Evolutionary conservation across 106 monocot genomes (phyloP).

Genomic region (Phalaenopsis equestris): DNA sequence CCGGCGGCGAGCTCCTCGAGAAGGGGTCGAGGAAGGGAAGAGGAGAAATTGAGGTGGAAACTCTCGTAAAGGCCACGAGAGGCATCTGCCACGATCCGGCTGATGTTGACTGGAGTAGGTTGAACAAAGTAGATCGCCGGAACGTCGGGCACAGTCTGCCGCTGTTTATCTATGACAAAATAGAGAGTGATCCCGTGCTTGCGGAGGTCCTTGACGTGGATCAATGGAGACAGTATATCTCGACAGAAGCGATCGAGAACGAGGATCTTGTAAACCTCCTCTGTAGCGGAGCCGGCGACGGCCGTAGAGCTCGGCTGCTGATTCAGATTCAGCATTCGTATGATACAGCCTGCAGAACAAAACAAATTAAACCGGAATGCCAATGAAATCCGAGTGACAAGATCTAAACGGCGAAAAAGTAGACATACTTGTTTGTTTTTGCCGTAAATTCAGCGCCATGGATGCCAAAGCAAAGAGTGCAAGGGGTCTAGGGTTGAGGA

Average conservation of each 20-base stretch:
- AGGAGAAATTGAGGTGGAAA: constrained; percentile 92
- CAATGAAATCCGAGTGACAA: background rate
- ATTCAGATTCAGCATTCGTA: constrained; percentile 85
- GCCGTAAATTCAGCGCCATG: constrained; percentile 91
- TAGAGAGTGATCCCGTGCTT: constrained; percentile 86
- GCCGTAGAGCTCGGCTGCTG: constrained; percentile 18
- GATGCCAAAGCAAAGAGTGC: background rate
- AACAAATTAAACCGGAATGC: background rate
- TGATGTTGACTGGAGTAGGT: constrained; percentile 46
- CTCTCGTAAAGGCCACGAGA: constrained; percentile 52
- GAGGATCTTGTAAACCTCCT: constrained; percentile 78
- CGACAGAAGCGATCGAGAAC: constrained; percentile 76
- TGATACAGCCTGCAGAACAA: constrained; percentile 26
- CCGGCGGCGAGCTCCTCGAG: constrained; percentile 68
- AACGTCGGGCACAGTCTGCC: constrained; percentile 75
- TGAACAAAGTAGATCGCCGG: constrained; percentile 87
- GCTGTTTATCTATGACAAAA: constrained; percentile 65
- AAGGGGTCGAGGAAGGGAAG: constrained; percentile 75
- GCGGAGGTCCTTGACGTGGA: constrained; percentile 83
- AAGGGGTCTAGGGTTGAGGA: constrained; percentile 2
- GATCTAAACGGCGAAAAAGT: background rate
- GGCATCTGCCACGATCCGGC: constrained; percentile 55
- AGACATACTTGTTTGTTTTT: constrained; percentile 73
- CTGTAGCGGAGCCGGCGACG: constrained; percentile 6
- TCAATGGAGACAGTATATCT: constrained; percentile 71